Percentiles rank a stretch among this genome's conserved stretches.
These are phyloP conservation scores for Penicillium argentinense DNA, from an alignment of 495 filamentous ascomycete species.

Conservation along the genomic window DNA sequence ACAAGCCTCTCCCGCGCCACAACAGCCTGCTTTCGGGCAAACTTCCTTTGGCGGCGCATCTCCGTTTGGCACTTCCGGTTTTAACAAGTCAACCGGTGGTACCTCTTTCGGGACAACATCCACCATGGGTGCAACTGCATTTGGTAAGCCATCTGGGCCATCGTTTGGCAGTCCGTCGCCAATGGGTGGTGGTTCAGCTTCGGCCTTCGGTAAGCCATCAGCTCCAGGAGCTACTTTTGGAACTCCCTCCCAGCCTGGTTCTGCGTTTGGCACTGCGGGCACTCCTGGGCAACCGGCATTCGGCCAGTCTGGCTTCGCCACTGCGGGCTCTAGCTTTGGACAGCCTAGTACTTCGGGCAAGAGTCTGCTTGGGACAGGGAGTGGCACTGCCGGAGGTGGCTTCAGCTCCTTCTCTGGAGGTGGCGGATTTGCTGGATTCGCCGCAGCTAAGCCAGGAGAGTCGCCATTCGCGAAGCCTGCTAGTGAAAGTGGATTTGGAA, in stretches of 20 bases:
- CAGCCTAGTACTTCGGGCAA: constrained; percentile 34
- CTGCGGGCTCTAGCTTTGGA: constrained; percentile 44
- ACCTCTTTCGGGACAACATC: constrained; percentile 41
- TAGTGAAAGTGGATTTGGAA: constrained; percentile 13
- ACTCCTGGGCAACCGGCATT: constrained; percentile 33
- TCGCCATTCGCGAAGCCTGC: constrained; percentile 30
- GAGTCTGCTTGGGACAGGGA: constrained; percentile 25
- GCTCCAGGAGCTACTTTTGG: constrained; percentile 35
- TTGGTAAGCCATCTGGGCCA: constrained; percentile 31
- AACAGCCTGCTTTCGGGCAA: constrained; percentile 37
- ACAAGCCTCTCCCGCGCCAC: constrained; percentile 34
- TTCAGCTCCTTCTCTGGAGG: constrained; percentile 36
- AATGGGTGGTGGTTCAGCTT: constrained; percentile 25
- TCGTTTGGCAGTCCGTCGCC: constrained; percentile 27
- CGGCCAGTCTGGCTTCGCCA: constrained; percentile 49
- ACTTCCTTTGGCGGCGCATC: constrained; percentile 40
- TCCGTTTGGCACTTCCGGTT: constrained; percentile 36
- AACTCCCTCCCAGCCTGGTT: constrained; percentile 28
- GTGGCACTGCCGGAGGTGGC: constrained; percentile 31
- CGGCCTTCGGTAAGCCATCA: constrained; percentile 53
- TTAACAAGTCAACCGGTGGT: constrained; percentile 28
- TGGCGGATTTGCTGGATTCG: constrained; percentile 37
- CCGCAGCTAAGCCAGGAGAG: constrained; percentile 27
- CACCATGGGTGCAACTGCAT: constrained; percentile 35
- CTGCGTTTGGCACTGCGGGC: constrained; percentile 30